Evolutionary conservation across 495 filamentous ascomycete genomes (phyloP), one percentile per base, ranked within the genome.

Genomic region (Parachaetomium inaequale): DNA sequence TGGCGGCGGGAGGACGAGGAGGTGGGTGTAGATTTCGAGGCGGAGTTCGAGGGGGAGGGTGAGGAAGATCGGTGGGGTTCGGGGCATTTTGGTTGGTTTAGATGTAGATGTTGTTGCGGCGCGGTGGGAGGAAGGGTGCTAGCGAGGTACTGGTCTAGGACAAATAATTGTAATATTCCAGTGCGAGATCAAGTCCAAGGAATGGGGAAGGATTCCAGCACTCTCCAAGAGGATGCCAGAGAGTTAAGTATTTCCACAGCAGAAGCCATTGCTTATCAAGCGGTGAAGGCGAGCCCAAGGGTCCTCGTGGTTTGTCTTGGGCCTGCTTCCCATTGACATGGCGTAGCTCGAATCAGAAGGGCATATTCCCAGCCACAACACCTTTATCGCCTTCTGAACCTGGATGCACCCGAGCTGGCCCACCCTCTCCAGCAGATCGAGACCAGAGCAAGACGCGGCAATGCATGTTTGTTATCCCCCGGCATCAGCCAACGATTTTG

Each of bases 31-130:
- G 51, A 83, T 81, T 47, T 78, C 66, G 61, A 79, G 77, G 51
- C 82, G 77, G 54, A 84, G 71, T 62, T 83, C 81, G 43, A 74
- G 61, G 43, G 82, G 80, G 46, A 84, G 74, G 57, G 68, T 66
- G 46, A 83, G 69, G 58, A 83, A 75, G 7, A 63, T 58, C 19
- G 64, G 58, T 5, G 58, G 58, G 32, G 55, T 40, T 29, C 21
- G 52, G 40, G 59, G 29, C 59, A 61, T 55, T 23, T 29, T 26
- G 26, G 5, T 34, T 34, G 11, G 5, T 34, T 34, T 31, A 12
- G 55, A 46, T 29, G 28, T 6, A 34, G 6, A 11, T 11, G 11
- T 11, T 11, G 6, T 11, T 34, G 32, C 32, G 32, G 11, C 5
- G 5, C 11, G 11, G 32, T 34, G 6, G 32, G 32, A 34, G 11